Percentiles rank a stretch among this genome's conserved stretches.
Evolutionary conservation across 192 early-diverging fungal species (phyloP).

Genomic region (Backusella circina): DNA sequence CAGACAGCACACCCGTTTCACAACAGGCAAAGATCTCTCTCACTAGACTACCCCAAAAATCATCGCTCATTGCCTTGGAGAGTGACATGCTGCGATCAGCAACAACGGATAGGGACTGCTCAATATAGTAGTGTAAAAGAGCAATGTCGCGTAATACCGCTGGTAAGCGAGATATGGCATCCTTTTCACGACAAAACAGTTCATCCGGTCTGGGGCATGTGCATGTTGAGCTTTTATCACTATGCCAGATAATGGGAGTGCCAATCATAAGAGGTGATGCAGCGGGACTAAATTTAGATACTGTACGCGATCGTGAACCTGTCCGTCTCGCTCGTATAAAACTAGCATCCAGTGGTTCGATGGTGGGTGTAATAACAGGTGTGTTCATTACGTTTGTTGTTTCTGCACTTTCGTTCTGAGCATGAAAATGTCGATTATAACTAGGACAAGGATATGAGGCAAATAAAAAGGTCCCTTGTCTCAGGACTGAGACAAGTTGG

Average conservation of each 20-base stretch:
- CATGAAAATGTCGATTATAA: constrained; percentile 15
- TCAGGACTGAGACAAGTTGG: constrained; percentile 25
- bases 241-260: constrained; percentile 5
- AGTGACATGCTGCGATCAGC: constrained; percentile 45
- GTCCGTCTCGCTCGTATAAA: background rate
- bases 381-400: background rate
- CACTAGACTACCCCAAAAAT: constrained; percentile 37
- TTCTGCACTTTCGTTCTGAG: background rate
- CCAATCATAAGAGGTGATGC: constrained; percentile 2
- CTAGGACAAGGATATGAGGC: constrained; percentile 27
- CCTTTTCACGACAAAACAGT: constrained; percentile 20
- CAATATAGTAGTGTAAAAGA: constrained; percentile 51
- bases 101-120: constrained; percentile 40
- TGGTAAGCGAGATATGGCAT: constrained; percentile 14
- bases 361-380: background rate
- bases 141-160: constrained; percentile 37
- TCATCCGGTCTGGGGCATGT: constrained; percentile 17
- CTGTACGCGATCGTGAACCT: background rate
- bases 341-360: background rate
- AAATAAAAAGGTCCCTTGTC: constrained; percentile 22
- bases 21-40: constrained; percentile 30
- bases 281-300: constrained; percentile 9
- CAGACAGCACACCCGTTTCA: constrained; percentile 30
- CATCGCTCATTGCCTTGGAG: constrained; percentile 32
- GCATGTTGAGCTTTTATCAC: constrained; percentile 11